These are phyloP conservation scores for Phylloporus arenicola DNA, from an alignment of 768 basidiomycete species.

Conservation along the genomic window DNA sequence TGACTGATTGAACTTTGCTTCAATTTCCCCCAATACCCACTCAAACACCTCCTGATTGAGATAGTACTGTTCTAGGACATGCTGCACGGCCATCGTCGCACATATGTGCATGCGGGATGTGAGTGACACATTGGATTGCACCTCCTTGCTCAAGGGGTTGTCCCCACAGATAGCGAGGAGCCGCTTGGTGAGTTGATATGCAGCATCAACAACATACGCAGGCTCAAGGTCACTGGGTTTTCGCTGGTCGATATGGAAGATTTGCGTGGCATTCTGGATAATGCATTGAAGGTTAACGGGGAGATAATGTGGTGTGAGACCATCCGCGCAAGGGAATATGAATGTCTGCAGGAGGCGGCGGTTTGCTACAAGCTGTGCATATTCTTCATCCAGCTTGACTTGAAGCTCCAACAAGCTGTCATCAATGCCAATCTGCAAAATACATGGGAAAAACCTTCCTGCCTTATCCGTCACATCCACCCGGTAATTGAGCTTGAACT, in stretches of 20 bases:
- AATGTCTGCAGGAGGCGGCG: too few species aligned
- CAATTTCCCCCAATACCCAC: conserved; percentile 94
- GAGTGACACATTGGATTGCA: conserved; percentile 84
- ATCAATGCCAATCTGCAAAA: conserved; percentile 83
- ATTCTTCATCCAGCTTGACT: conserved; percentile 77
- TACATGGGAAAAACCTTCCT: conserved; percentile 73
- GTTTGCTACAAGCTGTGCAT: conserved; percentile 58
- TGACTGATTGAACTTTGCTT: conserved; percentile 92
- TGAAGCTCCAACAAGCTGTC: conserved; percentile 82
- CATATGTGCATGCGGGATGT: conserved; percentile 93
- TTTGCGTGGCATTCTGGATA: too few species aligned
- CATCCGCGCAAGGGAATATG: conserved; percentile 76
- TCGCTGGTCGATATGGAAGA: too few species aligned
- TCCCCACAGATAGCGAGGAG: conserved; percentile 86
- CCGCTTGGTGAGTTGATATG: conserved; percentile 67
- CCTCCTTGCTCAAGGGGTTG: conserved; percentile 66
- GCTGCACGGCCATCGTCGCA: conserved; percentile 79
- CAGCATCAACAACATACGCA: conserved; percentile 74
- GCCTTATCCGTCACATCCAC: conserved; percentile 86
- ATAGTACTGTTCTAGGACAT: conserved; percentile 83
- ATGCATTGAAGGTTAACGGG: conserved; percentile 96
- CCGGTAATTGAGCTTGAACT: conserved; percentile 90
- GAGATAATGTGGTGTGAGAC: conserved; percentile 72
- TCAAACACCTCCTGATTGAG: conserved; percentile 92
- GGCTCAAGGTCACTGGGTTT: conserved; percentile 93